Base-by-base conservation (phyloP, 2,329 filamentous ascomycete genomes). In the Trichoderma harzianum region DNA sequence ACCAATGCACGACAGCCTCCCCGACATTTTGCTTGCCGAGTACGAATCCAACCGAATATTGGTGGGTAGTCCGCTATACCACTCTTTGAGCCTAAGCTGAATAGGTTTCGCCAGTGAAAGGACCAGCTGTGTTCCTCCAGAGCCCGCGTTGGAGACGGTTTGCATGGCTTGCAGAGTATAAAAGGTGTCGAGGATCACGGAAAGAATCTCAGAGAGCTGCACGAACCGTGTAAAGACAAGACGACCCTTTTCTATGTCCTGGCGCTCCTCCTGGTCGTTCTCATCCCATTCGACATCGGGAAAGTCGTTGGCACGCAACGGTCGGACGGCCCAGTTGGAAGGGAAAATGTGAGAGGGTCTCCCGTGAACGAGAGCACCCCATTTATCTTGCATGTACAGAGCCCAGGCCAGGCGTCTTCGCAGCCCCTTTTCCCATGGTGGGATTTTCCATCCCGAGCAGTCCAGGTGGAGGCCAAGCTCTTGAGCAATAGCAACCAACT, bases 321-420 rank as follows among this genome's bases (percentile, higher is more conserved):
- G 79, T 72, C 86, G 86, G 7, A 97, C 93, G 2, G 91, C 93
- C 94, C 94, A 97, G 80, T 97, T 89, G 61, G 85, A 83, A 24
- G 84, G 80, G 74, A 88, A 87, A 53, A 90, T 88, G 75, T 97
- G 94, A 5, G 93, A 96, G 1, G 94, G 94, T 12, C 94, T 90
- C 61, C 94, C 94, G 77, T 97, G 93, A 28, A 96, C 91, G 24
- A 97, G 85, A 2, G 94, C 91, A 18, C 92, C 93, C 94, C 94
- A 97, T 81, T 88, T 97, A 81, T 98, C 95, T 82, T 97, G 94
- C 91, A 97, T 95, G 79, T 96, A 97, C 65, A 97, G 82, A 2
- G 93, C 94, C 94, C 95, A 97, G 1, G 93, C 94, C 55, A 97
- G 87, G 63, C 95, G 89, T 79, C 95, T 96, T 73, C 95, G 88